Evolutionary conservation across 495 filamentous ascomycete species (phyloP), one percentile per base, ranked within the genome.

Genomic region (Aspergillus egyptiacus): DNA sequence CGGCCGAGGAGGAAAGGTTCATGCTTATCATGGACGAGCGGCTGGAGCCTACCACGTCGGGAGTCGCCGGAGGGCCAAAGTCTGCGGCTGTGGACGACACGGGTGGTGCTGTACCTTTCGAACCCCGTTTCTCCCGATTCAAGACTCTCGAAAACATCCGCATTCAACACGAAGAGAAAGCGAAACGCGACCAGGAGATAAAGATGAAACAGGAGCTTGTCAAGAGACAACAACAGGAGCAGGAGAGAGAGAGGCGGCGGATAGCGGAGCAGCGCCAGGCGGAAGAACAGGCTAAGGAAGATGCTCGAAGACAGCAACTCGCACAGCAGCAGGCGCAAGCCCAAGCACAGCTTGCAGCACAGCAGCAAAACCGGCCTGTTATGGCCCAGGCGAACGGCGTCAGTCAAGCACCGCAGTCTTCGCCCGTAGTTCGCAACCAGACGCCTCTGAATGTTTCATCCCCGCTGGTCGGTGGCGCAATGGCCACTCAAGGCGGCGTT

Each of bases 11-110:
- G 61, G 89, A 96, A 62, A 75, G 87, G 22, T 91, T 89, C 55
- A 90, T 97, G 85, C 87, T 97, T 28, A 84, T 87, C 38, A 83
- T 91, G 72, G 93, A 99, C 48, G 94, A 97, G 57, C 78, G 88
- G 11, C 73, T 88, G 36, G 77, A 81, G 18, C 72, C 83, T 9
- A 75, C 76, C 14, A 68, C 72, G 32, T 75, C 78, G 0, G 71
- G 77, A 37, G 75, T 72, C 13, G 75, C 81, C 30, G 77, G 70
- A 32, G 75, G 65, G 18, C 72, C 75, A 1, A 85, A 82, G 50
- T 77, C 84, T 39, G 72, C 81, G 3, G 82, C 80, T 46, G 82
- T 81, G 10, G 88, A 94, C 57, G 88, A 82, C n/a, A 79, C 84
- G 40, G 76, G 81, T 24, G 84, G 80, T 38, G 73, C 78, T 2